These are phyloP conservation scores for Serendipita vermifera DNA, from an alignment of 768 basidiomycete genomes.

Conservation along the genomic window DNA sequence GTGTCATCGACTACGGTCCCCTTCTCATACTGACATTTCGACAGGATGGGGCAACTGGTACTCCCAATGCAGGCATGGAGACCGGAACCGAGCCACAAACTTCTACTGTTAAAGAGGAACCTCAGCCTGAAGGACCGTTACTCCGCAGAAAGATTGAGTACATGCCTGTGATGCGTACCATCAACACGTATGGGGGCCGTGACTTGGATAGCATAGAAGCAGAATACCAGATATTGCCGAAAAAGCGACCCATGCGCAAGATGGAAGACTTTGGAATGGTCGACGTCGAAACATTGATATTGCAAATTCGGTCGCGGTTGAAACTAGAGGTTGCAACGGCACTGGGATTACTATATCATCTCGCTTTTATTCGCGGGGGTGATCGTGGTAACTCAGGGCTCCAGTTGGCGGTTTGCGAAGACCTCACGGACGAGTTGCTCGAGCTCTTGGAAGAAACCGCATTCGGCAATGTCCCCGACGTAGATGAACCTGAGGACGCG, in stretches of 20 bases:
- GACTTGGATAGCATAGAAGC: conserved; percentile 55
- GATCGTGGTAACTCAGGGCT: conserved; percentile 42
- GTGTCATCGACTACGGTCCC: neutral
- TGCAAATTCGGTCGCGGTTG: conserved; percentile 81
- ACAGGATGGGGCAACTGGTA: neutral
- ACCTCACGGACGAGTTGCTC: conserved; percentile 74
- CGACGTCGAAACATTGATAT: conserved; percentile 85
- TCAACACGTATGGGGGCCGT: conserved; percentile 69
- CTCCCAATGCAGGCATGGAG: neutral
- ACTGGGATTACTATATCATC: conserved; percentile 69
- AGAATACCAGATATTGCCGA: conserved; percentile 40
- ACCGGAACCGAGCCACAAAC: neutral
- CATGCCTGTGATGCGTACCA: conserved; percentile 61
- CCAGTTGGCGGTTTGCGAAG: conserved; percentile 58
- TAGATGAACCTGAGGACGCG: conserved; percentile 15
- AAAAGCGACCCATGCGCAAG: conserved; percentile 45
- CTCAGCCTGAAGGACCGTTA: neutral
- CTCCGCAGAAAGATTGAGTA: conserved; percentile 75
- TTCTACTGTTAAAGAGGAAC: conserved; percentile 2
- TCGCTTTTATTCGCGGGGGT: conserved; percentile 62
- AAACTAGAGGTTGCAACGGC: conserved; percentile 79
- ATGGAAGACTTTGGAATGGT: conserved; percentile 79
- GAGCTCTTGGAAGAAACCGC: conserved; percentile 77
- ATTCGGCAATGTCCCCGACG: conserved; percentile 40
- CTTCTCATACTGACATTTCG: neutral